Conservation (phyloP, 2,329 filamentous ascomycete species). For the Sclerotinia spermophila region DNA sequence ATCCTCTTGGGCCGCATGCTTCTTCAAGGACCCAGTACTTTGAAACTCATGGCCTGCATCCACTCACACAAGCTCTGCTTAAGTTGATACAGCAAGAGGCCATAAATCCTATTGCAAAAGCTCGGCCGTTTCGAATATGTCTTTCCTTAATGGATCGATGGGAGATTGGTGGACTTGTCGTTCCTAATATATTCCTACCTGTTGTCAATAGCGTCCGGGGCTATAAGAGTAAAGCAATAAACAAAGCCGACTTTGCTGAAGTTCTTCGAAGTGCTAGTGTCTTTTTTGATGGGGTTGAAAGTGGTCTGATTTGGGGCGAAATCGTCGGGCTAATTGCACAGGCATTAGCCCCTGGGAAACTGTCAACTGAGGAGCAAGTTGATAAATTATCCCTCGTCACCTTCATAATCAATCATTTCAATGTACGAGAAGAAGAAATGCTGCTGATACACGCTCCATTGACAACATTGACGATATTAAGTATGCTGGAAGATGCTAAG, state of each 20-base stretch:
- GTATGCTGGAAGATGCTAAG: conserved; percentile 55
- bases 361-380: conserved; percentile 44
- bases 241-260: conserved; percentile 73
- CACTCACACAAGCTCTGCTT: conserved; percentile 70
- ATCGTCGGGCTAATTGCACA: conserved; percentile 65
- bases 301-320: conserved; percentile 85
- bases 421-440: conserved; percentile 96
- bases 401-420: conserved; percentile 86
- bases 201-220: conserved; percentile 74
- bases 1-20: conserved; percentile 34
- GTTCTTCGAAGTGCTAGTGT: conserved; percentile 89
- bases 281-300: conserved; percentile 97
- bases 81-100: conserved; percentile 64
- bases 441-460: conserved; percentile 78
- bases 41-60: conserved; percentile 69
- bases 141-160: conserved; percentile 96
- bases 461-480: conserved; percentile 59
- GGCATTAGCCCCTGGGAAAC: conserved; percentile 48
- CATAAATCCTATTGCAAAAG: conserved; percentile 60
- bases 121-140: conserved; percentile 84
- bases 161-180: conserved; percentile 89
- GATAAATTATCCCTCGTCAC: conserved; percentile 68
- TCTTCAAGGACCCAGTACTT: conserved; percentile 74
- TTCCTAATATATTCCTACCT: conserved; percentile 84
- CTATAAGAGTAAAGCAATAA: conserved; percentile 63